Percentiles rank a stretch among this genome's conserved stretches.
Evolutionary conservation across 2,329 filamentous ascomycete genomes (phyloP).

Genomic region (Hypoxylon sp.): DNA sequence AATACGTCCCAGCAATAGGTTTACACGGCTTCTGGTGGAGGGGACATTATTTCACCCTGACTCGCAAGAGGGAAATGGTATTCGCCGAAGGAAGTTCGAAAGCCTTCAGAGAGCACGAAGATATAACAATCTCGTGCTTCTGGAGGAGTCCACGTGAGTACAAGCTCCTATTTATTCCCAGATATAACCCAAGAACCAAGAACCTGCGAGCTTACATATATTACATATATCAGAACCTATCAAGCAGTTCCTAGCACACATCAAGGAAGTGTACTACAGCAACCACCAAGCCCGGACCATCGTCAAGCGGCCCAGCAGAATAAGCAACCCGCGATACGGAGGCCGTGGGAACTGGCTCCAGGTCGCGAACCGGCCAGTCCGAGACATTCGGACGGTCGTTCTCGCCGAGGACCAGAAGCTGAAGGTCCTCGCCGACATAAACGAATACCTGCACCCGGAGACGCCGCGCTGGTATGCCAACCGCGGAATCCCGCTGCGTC

Average conservation of each 20-base stretch:
- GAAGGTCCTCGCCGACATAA: constrained; percentile 76
- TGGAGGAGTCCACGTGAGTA: constrained; percentile 58
- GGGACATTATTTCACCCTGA: constrained; percentile 62
- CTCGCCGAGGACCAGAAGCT: constrained; percentile 75
- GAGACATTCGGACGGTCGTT: constrained; percentile 81
- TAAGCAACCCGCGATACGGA: constrained; percentile 59
- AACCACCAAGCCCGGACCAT: constrained; percentile 68
- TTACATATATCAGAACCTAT: constrained; percentile 58
- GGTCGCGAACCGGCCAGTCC: constrained; percentile 71
- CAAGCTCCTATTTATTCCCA: background rate
- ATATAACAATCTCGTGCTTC: constrained; percentile 66
- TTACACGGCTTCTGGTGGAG: constrained; percentile 66
- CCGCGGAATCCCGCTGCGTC: constrained; percentile 78
- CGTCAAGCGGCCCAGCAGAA: constrained; percentile 65
- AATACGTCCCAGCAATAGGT: constrained; percentile 67
- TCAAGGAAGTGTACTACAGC: constrained; percentile 64
- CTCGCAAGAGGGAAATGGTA: constrained; percentile 59
- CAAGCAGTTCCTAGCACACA: constrained; percentile 65
- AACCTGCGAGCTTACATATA: constrained; percentile 19
- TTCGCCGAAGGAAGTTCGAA: constrained; percentile 53
- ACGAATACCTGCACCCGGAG: constrained; percentile 79
- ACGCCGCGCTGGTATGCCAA: constrained; percentile 80
- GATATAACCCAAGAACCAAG: too few relatives aligned
- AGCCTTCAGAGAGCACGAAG: constrained; percentile 64
- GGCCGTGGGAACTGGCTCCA: constrained; percentile 64